Conservation (phyloP, 805 yeast species). For the Cyberlindnera mississippiensis region DNA sequence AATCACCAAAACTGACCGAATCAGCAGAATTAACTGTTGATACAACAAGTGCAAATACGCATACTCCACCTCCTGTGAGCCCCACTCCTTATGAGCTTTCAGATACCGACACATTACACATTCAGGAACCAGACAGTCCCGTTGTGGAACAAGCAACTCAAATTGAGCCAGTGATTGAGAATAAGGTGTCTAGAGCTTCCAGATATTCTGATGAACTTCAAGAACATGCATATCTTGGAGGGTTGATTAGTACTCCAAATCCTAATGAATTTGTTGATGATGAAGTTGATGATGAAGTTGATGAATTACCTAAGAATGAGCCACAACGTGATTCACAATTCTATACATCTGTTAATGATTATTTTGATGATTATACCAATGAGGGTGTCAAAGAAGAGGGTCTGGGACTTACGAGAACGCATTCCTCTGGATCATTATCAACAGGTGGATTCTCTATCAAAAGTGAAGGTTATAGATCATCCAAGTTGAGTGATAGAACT, state of each 20-base stretch:
- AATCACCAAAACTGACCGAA: too few species aligned
- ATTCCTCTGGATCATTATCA: conserved; percentile 29
- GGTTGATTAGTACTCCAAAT: conserved; percentile 24
- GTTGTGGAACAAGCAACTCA: not conserved
- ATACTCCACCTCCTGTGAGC: not conserved
- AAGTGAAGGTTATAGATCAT: conserved; percentile 26
- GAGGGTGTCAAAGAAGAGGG: conserved; percentile 9
- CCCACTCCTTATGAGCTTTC: conserved; percentile 20
- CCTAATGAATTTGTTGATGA: conserved; percentile 6
- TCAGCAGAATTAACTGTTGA: not conserved
- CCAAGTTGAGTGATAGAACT: conserved; percentile 24
- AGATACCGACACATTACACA: conserved; percentile 25
- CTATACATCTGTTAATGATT: conserved; percentile 25
- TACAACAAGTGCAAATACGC: not conserved
- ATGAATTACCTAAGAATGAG: not conserved
- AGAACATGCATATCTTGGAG: conserved; percentile 23
- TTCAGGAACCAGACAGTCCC: conserved; percentile 15
- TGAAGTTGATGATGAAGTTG: not conserved
- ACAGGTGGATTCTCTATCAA: conserved; percentile 30
- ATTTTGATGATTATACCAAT: conserved; percentile 26
- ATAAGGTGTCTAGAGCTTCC: not conserved
- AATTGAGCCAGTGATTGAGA: not conserved
- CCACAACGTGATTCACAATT: conserved; percentile 22
- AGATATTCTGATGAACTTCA: not conserved
- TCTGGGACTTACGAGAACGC: conserved; percentile 8